Percentiles rank a stretch among this genome's conserved stretches.
Evolutionary conservation across 139 green algal species (phyloP).

Genomic region (Asterochloris erici): DNA sequence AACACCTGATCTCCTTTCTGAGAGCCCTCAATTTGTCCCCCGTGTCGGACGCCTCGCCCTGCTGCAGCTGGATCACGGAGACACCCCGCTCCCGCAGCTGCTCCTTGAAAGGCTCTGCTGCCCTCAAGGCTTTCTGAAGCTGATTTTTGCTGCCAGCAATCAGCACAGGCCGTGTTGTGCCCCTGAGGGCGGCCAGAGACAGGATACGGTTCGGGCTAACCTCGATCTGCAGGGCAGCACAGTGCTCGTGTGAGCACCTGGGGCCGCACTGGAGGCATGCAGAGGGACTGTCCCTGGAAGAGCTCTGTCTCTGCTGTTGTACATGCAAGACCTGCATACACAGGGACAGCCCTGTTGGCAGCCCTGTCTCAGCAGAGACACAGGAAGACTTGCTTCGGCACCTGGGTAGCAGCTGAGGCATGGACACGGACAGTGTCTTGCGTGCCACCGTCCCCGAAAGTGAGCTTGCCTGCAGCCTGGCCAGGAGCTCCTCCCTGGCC

Average conservation of each 20-base stretch:
- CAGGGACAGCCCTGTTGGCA: too few relatives aligned
- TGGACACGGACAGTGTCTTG: too few relatives aligned
- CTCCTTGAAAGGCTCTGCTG: slow-evolving; percentile 42
- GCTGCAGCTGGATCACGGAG: slow-evolving; percentile 39
- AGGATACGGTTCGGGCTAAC: slow-evolving; percentile 52
- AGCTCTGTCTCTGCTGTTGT: background rate
- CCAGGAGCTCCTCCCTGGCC: slow-evolving; percentile 77
- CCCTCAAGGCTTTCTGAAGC: slow-evolving; percentile 50
- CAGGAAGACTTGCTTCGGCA: too few relatives aligned
- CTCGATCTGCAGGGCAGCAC: slow-evolving; percentile 45
- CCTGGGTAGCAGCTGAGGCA: too few relatives aligned
- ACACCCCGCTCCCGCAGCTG: slow-evolving; percentile 75
- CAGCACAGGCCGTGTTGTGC: slow-evolving; percentile 70
- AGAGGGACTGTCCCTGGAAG: background rate
- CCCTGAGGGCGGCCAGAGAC: slow-evolving; percentile 73
- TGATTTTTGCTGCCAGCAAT: slow-evolving; percentile 63
- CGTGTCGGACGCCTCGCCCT: slow-evolving; percentile 43
- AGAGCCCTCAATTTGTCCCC: slow-evolving; percentile 56
- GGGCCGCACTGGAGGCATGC: too few relatives aligned
- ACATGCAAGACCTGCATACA: too few relatives aligned
- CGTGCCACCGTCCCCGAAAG: too few relatives aligned
- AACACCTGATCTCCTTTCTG: slow-evolving; percentile 53
- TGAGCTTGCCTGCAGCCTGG: slow-evolving; percentile 60
- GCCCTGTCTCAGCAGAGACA: too few relatives aligned
- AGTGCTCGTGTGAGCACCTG: background rate